A percentile compares a stretch with the other conserved stretches of the same genome.
These are phyloP conservation scores for Phoma sp. DNA, from an alignment of 2,329 filamentous ascomycete species.

Conservation along the genomic window DNA sequence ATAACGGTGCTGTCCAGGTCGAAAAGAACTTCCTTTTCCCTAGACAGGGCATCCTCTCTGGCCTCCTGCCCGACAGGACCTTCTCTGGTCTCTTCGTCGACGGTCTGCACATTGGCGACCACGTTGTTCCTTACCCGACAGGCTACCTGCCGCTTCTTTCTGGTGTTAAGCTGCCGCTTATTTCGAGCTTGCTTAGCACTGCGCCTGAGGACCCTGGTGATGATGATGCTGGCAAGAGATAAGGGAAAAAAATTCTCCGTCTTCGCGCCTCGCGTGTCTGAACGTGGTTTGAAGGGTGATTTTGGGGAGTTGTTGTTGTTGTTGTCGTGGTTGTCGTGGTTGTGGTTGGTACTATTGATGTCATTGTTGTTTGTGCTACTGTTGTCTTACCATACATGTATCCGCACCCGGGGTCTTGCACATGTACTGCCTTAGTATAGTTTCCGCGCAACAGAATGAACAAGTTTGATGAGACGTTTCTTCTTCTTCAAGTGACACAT, in stretches of 20 bases:
- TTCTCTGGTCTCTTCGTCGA: conserved; percentile 22
- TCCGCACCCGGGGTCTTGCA: not conserved
- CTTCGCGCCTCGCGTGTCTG: not conserved
- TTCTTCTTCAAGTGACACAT: too few relatives aligned
- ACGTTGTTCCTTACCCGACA: conserved; percentile 22
- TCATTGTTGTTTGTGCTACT: not conserved
- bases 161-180: conserved; percentile 9
- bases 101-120: conserved; percentile 24
- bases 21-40: conserved; percentile 23
- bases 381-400: not conserved
- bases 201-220: not conserved
- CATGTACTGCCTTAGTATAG: not conserved
- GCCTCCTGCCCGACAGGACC: conserved; percentile 18
- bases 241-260: not conserved
- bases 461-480: not conserved
- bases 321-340: not conserved
- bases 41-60: conserved; percentile 16
- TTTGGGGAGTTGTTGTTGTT: not conserved
- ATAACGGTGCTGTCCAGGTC: conserved; percentile 22
- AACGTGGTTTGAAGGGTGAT: not conserved
- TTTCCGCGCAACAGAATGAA: not conserved
- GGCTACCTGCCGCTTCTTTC: conserved; percentile 10
- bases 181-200: conserved; percentile 3
- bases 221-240: not conserved
- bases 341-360: not conserved